Conservation (phyloP, 805 yeast genomes). For the Spathaspora gorwiae region DNA sequence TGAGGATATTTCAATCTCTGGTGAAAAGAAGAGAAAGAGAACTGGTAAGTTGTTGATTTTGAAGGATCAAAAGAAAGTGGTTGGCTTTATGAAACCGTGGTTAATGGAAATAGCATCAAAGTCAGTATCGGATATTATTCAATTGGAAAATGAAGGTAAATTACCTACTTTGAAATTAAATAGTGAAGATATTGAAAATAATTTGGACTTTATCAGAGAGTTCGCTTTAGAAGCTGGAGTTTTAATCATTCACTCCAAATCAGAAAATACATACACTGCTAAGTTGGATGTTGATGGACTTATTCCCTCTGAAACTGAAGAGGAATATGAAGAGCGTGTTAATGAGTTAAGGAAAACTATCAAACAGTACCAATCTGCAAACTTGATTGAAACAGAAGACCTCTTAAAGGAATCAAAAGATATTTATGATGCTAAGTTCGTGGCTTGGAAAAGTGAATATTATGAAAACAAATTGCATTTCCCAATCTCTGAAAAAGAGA, state of each 20-base stretch:
- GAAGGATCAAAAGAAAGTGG: constrained; percentile 71
- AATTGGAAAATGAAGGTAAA: constrained; percentile 25
- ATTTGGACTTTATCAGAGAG: constrained; percentile 57
- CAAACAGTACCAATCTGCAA: constrained; percentile 63
- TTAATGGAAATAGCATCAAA: constrained; percentile 29
- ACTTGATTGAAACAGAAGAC: constrained; percentile 57
- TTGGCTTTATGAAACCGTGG: constrained; percentile 55
- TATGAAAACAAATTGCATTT: constrained; percentile 78
- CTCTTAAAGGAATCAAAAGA: constrained; percentile 45
- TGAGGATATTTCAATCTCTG: constrained; percentile 70
- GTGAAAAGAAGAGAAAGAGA: constrained; percentile 63
- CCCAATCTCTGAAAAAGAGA: constrained; percentile 54
- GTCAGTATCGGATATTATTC: constrained; percentile 29
- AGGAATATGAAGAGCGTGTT: constrained; percentile 54
- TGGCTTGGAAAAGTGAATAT: constrained; percentile 80
- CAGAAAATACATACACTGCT: constrained; percentile 52
- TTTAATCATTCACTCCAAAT: constrained; percentile 58
- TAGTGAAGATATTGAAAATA: constrained; percentile 39
- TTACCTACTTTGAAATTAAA: constrained; percentile 38
- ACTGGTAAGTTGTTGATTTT: constrained; percentile 60
- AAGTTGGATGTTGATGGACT: constrained; percentile 72
- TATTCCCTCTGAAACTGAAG: constrained; percentile 61
- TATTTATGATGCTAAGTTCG: constrained; percentile 69
- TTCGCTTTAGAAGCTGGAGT: constrained; percentile 66
- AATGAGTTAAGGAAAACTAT: constrained; percentile 48